phyloP scores from a whole-genome alignment of 148 eudicot species.

The Fagopyrum esculentum region DNA sequence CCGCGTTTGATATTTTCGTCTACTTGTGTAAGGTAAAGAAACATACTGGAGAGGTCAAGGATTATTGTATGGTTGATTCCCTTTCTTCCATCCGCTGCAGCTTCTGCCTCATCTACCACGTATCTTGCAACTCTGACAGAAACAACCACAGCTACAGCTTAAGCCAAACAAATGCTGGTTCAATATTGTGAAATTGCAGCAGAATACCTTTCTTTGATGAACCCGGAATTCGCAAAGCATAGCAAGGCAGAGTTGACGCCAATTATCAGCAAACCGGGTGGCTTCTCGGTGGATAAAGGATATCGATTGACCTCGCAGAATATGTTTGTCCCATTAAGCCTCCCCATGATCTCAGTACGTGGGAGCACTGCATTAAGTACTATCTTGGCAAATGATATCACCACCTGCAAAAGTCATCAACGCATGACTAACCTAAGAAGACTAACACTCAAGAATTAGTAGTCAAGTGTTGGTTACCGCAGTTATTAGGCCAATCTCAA shows the following conservation, averaged over 20 bases:
- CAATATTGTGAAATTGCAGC: constrained; percentile 15
- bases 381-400: constrained; percentile 46
- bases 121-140: constrained; percentile 11
- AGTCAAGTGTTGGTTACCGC: constrained; percentile 22
- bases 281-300: constrained; percentile 30
- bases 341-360: constrained; percentile 39
- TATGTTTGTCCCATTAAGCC: constrained; percentile 39
- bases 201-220: constrained; percentile 41
- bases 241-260: constrained; percentile 44
- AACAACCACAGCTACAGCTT: neutral
- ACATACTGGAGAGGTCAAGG: constrained; percentile 13
- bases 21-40: neutral
- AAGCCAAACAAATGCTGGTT: constrained; percentile 11
- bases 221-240: constrained; percentile 57
- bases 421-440: too few relatives aligned
- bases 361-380: constrained; percentile 34
- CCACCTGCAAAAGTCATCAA: constrained; percentile 18
- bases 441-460: too few relatives aligned
- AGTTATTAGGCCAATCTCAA: constrained; percentile 85
- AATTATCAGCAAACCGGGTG: constrained; percentile 28
- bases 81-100: neutral
- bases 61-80: constrained; percentile 12
- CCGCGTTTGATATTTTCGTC: neutral
- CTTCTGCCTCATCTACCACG: constrained; percentile 2
- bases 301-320: constrained; percentile 43